Evolutionary conservation across 306 rosid species (phyloP).

Genomic region (Neltuma alba): DNA sequence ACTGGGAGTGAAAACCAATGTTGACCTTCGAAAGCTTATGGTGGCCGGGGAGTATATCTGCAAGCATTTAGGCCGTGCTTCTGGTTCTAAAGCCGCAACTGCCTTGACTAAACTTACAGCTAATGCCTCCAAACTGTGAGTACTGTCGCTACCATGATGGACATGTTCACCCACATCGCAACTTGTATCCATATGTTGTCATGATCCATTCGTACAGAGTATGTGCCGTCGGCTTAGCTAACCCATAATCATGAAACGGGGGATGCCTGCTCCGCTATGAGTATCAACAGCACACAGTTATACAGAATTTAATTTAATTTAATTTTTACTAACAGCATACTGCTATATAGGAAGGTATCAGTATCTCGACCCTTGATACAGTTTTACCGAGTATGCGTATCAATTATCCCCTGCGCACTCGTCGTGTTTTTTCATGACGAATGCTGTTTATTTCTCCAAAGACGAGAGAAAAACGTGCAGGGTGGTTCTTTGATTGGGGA

Average conservation of each 20-base stretch:
- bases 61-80: constrained; percentile 73
- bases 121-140: constrained; percentile 69
- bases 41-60: constrained; percentile 84
- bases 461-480: background rate
- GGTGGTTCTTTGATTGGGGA: background rate
- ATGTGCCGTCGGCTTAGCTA: background rate
- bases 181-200: constrained; percentile 15
- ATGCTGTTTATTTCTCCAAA: background rate
- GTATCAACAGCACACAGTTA: background rate
- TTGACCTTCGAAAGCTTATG: constrained; percentile 74
- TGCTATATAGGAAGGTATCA: background rate
- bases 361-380: background rate
- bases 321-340: background rate
- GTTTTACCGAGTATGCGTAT: background rate
- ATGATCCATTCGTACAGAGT: background rate
- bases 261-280: background rate
- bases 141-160: constrained; percentile 22
- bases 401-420: background rate
- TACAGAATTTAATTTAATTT: background rate
- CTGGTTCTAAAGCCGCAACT: constrained; percentile 77
- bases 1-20: constrained; percentile 71
- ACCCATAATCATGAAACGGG: constrained; percentile 11
- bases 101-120: constrained; percentile 64
- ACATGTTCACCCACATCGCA: constrained; percentile 10
- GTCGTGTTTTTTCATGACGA: background rate